Base-by-base conservation (phyloP, 495 filamentous ascomycete genomes). In the Xylaria longipes region DNA sequence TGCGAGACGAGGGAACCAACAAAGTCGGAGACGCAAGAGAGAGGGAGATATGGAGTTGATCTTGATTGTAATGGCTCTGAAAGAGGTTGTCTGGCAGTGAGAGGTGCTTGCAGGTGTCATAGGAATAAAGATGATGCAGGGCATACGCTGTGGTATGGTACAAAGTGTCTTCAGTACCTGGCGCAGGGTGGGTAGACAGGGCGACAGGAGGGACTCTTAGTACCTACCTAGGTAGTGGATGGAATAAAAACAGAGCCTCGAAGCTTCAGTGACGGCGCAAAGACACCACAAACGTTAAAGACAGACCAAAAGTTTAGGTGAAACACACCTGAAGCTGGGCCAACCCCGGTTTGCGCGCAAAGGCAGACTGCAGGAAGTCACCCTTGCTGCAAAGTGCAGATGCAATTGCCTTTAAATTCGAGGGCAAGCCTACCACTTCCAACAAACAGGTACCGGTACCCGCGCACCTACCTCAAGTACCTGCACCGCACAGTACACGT, bases 301-400 rank as follows among this genome's bases (percentile, higher is more conserved):
- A 14, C 33, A 11, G 52, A 14, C 22, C 50, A 48, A 58, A 37
- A 27, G 37, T 58, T 50, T 66, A n/a, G n/a, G 52, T 71, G 69
- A 71, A 71, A 71, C 69, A 50, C 6, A 66, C 61, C 27, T 71
- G 69, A 66, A 60, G 69, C 62, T 71, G 11, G 39, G 45, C 69
- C 69, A 58, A 71, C 35, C 69, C 69, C n/a, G 62, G 66, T 66
- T 64, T 37, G 62, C 33, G n/a, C 31, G 9, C n/a, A 17, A 52
- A 71, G 69, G 62, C 69, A 41, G 69, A 45, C 52, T 71, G 69
- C 62, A 71, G 69, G 69, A 71, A 71, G 69, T 71, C 62, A 41
- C 69, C 35, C 37, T 66, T 45, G 29, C 31, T 43, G 27, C 9
- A 31, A 39, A 37, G 52, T n/a, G 35, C 69, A 66, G 52, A 65